Base-by-base conservation (phyloP, 179 eudicot genomes). In the Drosera spatulata region DNA sequence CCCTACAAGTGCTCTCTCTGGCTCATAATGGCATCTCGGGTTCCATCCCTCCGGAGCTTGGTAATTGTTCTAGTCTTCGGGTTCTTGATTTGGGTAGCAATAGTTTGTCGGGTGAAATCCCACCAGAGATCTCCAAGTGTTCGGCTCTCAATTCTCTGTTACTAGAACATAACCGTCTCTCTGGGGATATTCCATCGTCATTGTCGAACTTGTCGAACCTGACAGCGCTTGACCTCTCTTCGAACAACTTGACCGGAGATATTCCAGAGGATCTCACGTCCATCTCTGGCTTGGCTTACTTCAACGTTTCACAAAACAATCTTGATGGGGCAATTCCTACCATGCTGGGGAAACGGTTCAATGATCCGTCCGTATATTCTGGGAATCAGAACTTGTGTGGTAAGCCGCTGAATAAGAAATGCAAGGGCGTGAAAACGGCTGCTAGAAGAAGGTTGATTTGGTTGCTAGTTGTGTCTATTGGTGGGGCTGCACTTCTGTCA, bases 61-160 rank as follows among this genome's bases (percentile, higher is more conserved):
- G 97, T 12, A 84, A 82, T 64, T 82, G 80, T 72, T 79, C 82
- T 9, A 59, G 61, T 40, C 80, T 88, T 75, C 43, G 56, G 7
- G 61, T 50, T 46, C 80, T 88, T 60, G 87, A 85, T 75, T 66
- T 88, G 64, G 75, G 94, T 55, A 52, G 70, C 46, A 85, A 83
- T 57, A 50, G 58, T 41, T 61, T 88, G 45, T 69, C 78, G 10
- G 96, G 89, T 55, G 74, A 53, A 69, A 85, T 85, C 71, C 84
- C 85, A 6, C 65, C 69, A 10, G 64, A 51, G 42, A 63, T 88
- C n/a, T 81, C 84, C 15, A 77, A 78, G 52, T 77, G 78, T 46
- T 76, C 79, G 0, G 73, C 73, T 45, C 65, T 88, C 39, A 56
- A 50, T 38, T 63, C 46, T 42, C 39, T 88, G 55, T 52, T 64